phyloP scores from a whole-genome alignment of 805 yeast genomes.

The Starmera caribaea region DNA sequence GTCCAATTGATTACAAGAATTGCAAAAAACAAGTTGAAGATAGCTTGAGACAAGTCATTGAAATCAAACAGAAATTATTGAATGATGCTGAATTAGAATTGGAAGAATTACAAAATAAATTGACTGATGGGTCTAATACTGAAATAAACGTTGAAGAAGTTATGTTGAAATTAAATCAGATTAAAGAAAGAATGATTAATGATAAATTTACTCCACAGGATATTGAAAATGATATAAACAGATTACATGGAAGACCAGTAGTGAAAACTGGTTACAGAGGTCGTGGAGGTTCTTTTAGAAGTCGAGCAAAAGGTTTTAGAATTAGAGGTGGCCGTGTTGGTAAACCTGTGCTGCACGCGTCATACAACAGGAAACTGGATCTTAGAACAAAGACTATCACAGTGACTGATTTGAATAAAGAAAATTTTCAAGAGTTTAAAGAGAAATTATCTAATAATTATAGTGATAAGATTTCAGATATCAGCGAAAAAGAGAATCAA shows the following conservation, averaged over 20 bases:
- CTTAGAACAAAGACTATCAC: slow-evolving; percentile 15
- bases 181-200: slow-evolving; percentile 10
- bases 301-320: not conserved
- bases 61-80: slow-evolving; percentile 25
- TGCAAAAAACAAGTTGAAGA: slow-evolving; percentile 24
- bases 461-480: slow-evolving; percentile 8
- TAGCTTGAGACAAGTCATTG: slow-evolving; percentile 22
- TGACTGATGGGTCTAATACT: slow-evolving; percentile 9
- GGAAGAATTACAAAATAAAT: slow-evolving; percentile 7
- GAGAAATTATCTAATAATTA: slow-evolving; percentile 1
- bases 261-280: slow-evolving; percentile 5
- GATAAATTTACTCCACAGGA: slow-evolving; percentile 14
- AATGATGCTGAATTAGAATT: slow-evolving; percentile 22
- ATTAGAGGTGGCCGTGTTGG: slow-evolving; percentile 1
- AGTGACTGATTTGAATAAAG: slow-evolving; percentile 10
- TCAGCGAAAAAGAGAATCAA: slow-evolving; percentile 3
- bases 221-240: slow-evolving; percentile 13
- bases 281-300: not conserved
- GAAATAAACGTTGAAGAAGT: slow-evolving; percentile 5
- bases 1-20: slow-evolving; percentile 24
- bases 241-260: slow-evolving; percentile 6
- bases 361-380: slow-evolving; percentile 10
- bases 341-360: slow-evolving; percentile 3
- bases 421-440: slow-evolving; percentile 8
- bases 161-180: not conserved